phyloP scores from a whole-genome alignment of 441 rosid species.

The Hura crepitans region DNA sequence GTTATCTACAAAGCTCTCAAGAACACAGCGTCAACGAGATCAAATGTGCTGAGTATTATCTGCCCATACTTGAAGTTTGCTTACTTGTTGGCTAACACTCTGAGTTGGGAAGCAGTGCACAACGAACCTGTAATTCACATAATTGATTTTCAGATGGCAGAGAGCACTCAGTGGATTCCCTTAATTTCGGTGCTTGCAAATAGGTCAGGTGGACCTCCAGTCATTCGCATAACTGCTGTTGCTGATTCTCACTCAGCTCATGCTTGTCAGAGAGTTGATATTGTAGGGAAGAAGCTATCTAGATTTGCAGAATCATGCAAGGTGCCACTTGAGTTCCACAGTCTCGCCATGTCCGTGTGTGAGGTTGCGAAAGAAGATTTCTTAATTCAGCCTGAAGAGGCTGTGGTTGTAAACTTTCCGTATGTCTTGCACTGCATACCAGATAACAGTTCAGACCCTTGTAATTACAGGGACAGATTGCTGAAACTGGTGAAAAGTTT shows the following conservation, averaged over 20 bases:
- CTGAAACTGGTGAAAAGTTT: constrained; percentile 65
- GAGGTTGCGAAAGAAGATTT: constrained; percentile 65
- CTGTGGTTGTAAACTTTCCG: constrained; percentile 72
- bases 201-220: constrained; percentile 81
- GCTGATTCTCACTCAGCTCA: constrained; percentile 71
- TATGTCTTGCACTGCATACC: constrained; percentile 83
- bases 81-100: constrained; percentile 84
- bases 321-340: constrained; percentile 75
- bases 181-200: constrained; percentile 82
- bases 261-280: constrained; percentile 76
- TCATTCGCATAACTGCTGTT: constrained; percentile 69
- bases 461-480: constrained; percentile 75
- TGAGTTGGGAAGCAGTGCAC: constrained; percentile 90
- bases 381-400: constrained; percentile 59
- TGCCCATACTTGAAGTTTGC: constrained; percentile 97
- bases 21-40: constrained; percentile 80
- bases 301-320: constrained; percentile 59
- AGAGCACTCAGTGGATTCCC: constrained; percentile 88
- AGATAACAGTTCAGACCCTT: constrained; percentile 75
- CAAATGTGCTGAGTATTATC: constrained; percentile 54
- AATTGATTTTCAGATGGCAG: constrained; percentile 76
- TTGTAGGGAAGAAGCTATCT: constrained; percentile 64
- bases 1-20: constrained; percentile 66
- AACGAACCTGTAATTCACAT: constrained; percentile 64
- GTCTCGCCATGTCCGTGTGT: constrained; percentile 51